These are phyloP conservation scores for Ceratocystis albifundus DNA, from an alignment of 2,329 filamentous ascomycete genomes.

Conservation along the genomic window DNA sequence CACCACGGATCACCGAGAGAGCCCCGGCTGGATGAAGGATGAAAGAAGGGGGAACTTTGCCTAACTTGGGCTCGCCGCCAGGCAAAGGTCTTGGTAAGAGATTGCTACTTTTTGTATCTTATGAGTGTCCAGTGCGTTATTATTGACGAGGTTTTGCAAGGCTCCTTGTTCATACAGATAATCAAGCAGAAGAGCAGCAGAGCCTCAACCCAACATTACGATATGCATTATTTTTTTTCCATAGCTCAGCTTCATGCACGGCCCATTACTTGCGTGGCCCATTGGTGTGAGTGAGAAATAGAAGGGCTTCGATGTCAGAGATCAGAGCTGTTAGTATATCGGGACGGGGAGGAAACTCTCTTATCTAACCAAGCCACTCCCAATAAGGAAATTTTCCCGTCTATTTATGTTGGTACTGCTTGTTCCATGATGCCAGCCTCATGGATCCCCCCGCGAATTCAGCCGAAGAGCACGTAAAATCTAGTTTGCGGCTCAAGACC, in stretches of 20 bases:
- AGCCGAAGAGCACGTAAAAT: neutral
- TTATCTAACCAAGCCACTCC: neutral
- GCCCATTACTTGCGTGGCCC: no score
- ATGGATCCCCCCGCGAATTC: slow-evolving; percentile 1
- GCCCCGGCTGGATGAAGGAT: neutral
- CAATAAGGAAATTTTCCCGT: neutral
- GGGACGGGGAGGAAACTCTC: neutral
- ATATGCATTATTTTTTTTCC: no score
- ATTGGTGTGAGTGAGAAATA: no score
- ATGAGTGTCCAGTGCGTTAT: slow-evolving; percentile 3
- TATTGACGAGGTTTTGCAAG: slow-evolving; percentile 7
- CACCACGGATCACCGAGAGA: neutral
- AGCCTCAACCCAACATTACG: neutral
- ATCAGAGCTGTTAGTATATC: no score
- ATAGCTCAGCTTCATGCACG: no score
- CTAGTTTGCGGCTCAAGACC: neutral
- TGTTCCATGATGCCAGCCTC: neutral
- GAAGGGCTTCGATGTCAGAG: no score
- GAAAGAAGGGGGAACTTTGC: neutral
- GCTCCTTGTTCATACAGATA: neutral
- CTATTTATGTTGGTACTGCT: neutral
- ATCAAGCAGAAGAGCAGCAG: neutral
- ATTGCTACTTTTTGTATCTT: neutral
- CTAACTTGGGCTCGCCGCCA: neutral
- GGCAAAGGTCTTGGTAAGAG: neutral